phyloP scores from a whole-genome alignment of 2,329 filamentous ascomycete genomes.

The Thielaviopsis populi region DNA sequence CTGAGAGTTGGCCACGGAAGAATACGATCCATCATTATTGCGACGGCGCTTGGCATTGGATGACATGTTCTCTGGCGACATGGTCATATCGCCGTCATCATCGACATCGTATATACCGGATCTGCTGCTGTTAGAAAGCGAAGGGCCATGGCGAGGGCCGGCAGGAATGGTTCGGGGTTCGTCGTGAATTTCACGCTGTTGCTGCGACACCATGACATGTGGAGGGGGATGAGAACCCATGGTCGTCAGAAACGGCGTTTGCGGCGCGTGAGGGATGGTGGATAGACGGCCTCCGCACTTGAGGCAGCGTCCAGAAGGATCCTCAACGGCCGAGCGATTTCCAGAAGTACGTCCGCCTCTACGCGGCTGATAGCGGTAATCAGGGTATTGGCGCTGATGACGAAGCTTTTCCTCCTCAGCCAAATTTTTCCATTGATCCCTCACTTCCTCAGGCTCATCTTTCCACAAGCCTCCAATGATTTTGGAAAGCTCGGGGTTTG shows the following conservation, averaged over 20 bases:
- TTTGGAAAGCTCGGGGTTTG: slow-evolving; percentile 93
- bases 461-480: slow-evolving; percentile 93
- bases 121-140: slow-evolving; percentile 2
- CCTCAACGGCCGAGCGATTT: slow-evolving; percentile 22
- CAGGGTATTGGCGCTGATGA: slow-evolving; percentile 79
- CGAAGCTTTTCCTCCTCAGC: slow-evolving; percentile 87
- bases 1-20: background rate
- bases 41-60: slow-evolving; percentile 1
- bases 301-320: slow-evolving; percentile 44
- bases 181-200: background rate
- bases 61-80: slow-evolving; percentile 3
- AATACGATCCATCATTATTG: background rate
- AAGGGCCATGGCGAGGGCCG: background rate
- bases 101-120: slow-evolving; percentile 3
- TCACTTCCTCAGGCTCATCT: slow-evolving; percentile 55
- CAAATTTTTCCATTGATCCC: slow-evolving; percentile 73
- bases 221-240: slow-evolving; percentile 22
- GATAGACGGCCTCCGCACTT: slow-evolving; percentile 59
- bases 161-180: background rate
- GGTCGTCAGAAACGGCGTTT: slow-evolving; percentile 24
- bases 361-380: slow-evolving; percentile 86
- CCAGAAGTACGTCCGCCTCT: slow-evolving; percentile 33
- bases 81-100: background rate
- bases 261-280: slow-evolving; percentile 45
- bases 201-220: background rate